Evolutionary conservation across 495 filamentous ascomycete genomes (phyloP), one percentile per base, ranked within the genome.

Genomic region (Aspergillus indologenus): DNA sequence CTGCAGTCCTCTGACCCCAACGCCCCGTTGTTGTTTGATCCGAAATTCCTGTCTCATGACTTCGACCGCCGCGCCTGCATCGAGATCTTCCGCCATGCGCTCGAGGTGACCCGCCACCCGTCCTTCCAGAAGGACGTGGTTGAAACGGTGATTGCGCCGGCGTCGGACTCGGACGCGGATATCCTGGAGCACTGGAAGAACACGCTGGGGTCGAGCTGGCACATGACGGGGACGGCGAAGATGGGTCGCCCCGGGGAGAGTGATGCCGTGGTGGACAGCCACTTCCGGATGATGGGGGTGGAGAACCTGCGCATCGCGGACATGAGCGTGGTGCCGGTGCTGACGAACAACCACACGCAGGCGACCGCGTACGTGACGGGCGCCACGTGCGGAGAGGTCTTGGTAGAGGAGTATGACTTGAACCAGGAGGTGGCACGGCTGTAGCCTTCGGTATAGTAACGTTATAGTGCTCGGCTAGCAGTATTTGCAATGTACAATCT

Each of bases 311-410:
- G 87, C 11, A 76, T 89, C 5, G 84, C 79, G 3, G 87, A 90
- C 73, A 82, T 85, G 72, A 87, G 84, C 61, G 80, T 86, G 47
- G 73, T 87, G 21, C 87, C 86, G 5, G 64, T 88, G n/a, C 56
- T 87, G 57, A 68, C 71, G 8, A 77, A 73, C 46, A 73, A 71
- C 22, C 75, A 77, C 57, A 73, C 69, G 0, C 74, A 77, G 58
- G 69, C 71, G 14, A 71, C 71, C 12, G 73, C 72, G 43, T 51
- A 51, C 12, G 48, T 51, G 23, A 51, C 48, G 48, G 48, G 48
- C 11, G 48, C 29, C 23, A 51, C 48, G 23, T 51, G 48, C 15
- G 48, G 48, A 18, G 48, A 51, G 4, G 48, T 29, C 5, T 29
- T 51, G 48, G 48, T 29, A n/a, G 48, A 17, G 48, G 48, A 51